Base-by-base conservation (phyloP, 2,329 filamentous ascomycete species). In the Xylaria sp. region DNA sequence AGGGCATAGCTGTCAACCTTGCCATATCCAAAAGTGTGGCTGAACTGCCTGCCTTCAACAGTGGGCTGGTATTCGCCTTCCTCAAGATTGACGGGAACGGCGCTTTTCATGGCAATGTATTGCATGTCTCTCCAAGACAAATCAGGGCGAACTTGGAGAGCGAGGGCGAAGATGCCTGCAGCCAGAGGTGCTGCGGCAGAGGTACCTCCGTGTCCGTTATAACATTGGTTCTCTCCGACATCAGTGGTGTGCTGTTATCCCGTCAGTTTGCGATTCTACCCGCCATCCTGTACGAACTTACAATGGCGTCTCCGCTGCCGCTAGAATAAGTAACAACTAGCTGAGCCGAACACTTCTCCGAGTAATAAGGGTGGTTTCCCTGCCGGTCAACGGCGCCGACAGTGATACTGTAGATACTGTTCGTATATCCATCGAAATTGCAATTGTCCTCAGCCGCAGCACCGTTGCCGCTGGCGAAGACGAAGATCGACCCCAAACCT, bases 391-490 rank as follows among this genome's bases (percentile, higher is more conserved):
- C 88, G 29, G 93, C 93, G 37, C 94, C 94, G 17, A 99, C 92
- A 0, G 92, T 96, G 65, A 99, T 94, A 71, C 92, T 97, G 80
- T 97, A 99, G 65, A 99, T 99, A 70, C 92, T 97, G 78, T 99
- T 99, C 55, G 94, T 99, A 74, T 99, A 99, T 38, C 94, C 94
- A 69, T 99, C 94, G 71, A 99, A 99, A 72, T 99, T 99, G 81
- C 94, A 99, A 74, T 99, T 97, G 72, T 99, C 94, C 43, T 90
- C 92, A 60, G 79, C 85, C 2, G 80, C 78, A 8, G 93, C 95
- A 53, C 94, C 94, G 68, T 99, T 99, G 54, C 94, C 94, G 62
- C 93, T 92, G 40, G 94, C 94, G 72, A 99, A 99, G 50, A 99
- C 94, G 67, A 92, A 99, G 62, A 99, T 90, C 22, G 91, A 96